These are phyloP conservation scores for Exophiala sp. DNA, from an alignment of 2,329 filamentous ascomycete species.

Conservation along the genomic window DNA sequence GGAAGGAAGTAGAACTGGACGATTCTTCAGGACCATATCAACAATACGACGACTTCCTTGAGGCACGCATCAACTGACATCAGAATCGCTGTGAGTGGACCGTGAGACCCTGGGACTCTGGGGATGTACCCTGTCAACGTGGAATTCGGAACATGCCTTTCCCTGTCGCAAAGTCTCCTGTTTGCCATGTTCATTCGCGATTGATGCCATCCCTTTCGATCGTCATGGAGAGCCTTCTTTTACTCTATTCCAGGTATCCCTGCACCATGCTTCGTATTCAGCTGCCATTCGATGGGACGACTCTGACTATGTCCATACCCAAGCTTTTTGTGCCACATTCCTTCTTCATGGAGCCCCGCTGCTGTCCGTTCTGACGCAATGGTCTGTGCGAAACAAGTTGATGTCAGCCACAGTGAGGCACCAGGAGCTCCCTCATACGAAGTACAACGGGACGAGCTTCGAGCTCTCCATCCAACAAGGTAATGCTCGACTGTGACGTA, in stretches of 20 bases:
- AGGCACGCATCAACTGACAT: slow-evolving; percentile 3
- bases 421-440: slow-evolving; percentile 4
- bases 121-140: slow-evolving; percentile 10
- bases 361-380: slow-evolving; percentile 17
- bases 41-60: neutral
- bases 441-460: neutral
- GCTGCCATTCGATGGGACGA: slow-evolving; percentile 6
- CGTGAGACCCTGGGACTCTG: slow-evolving; percentile 6
- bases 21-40: neutral
- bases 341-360: neutral
- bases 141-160: slow-evolving; percentile 6
- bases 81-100: slow-evolving; percentile 4
- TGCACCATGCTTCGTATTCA: neutral
- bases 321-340: slow-evolving; percentile 15
- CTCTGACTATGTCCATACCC: slow-evolving; percentile 3
- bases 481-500: slow-evolving; percentile 17
- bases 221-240: neutral
- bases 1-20: neutral
- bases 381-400: slow-evolving; percentile 12
- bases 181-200: slow-evolving; percentile 15
- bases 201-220: slow-evolving; percentile 11
- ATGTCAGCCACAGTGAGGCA: slow-evolving; percentile 26
- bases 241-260: neutral
- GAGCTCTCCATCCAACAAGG: slow-evolving; percentile 2
- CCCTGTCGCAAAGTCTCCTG: slow-evolving; percentile 3